phyloP scores from a whole-genome alignment of 2,329 filamentous ascomycete species.

The Phyllosticta citriasiana region DNA sequence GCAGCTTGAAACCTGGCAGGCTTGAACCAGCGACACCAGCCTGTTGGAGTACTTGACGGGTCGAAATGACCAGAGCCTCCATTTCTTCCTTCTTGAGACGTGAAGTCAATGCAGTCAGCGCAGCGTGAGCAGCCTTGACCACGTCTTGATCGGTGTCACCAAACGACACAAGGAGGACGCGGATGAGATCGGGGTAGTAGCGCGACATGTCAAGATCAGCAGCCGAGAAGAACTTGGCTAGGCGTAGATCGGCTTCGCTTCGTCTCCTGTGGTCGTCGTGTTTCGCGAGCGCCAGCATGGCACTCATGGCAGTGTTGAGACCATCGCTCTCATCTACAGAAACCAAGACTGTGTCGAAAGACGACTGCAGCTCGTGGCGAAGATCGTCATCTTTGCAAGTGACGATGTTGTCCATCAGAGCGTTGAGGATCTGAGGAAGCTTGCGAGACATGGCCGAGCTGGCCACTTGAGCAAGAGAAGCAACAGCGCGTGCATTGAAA shows the following conservation, averaged over 20 bases:
- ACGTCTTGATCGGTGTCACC: constrained; percentile 76
- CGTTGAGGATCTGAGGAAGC: constrained; percentile 81
- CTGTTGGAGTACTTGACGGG: constrained; percentile 73
- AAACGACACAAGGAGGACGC: constrained; percentile 81
- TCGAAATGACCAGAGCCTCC: constrained; percentile 82
- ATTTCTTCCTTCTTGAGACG: constrained; percentile 93
- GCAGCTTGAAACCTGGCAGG: constrained; percentile 76
- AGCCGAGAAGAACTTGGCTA: constrained; percentile 76
- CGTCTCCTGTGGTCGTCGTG: constrained; percentile 85
- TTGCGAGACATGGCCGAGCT: constrained; percentile 83
- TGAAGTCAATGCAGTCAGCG: constrained; percentile 78
- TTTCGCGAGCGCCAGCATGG: constrained; percentile 78
- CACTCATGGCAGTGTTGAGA: constrained; percentile 90
- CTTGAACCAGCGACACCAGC: constrained; percentile 80
- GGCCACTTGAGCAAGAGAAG: constrained; percentile 86
- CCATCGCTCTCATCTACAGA: constrained; percentile 96
- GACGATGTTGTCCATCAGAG: constrained; percentile 88
- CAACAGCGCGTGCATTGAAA: constrained; percentile 91
- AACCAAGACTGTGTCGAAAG: constrained; percentile 81
- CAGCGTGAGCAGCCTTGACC: constrained; percentile 81
- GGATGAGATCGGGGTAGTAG: constrained; percentile 92
- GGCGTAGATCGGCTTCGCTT: constrained; percentile 64
- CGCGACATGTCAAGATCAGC: constrained; percentile 82
- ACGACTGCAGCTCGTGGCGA: constrained; percentile 59
- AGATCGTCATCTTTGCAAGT: constrained; percentile 65